phyloP scores from a whole-genome alignment of 768 basidiomycete species.

The Termitomyces sp. region DNA sequence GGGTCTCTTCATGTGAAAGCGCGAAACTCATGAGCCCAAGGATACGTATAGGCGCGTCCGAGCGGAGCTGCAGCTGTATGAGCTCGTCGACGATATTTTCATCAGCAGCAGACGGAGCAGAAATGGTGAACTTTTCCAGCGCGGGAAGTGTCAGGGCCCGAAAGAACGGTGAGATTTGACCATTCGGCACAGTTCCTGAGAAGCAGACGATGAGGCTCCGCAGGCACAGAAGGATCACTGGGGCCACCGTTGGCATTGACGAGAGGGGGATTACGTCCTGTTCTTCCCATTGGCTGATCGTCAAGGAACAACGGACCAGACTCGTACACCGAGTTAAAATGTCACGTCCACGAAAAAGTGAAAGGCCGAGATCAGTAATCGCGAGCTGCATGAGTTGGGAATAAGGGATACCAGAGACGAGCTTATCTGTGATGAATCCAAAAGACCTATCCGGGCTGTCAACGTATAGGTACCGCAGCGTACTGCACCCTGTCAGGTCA shows the following conservation, averaged over 20 bases:
- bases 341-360: neutral
- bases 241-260: neutral
- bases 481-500: neutral
- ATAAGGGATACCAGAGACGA: neutral
- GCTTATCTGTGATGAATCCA: neutral
- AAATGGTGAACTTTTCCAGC: neutral
- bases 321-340: neutral
- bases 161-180: neutral
- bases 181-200: neutral
- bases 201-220: neutral
- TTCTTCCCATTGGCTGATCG: neutral
- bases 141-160: neutral
- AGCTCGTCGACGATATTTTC: neutral
- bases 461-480: neutral
- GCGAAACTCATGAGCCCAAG: neutral
- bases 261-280: neutral
- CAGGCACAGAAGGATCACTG: neutral
- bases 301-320: neutral
- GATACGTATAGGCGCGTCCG: neutral
- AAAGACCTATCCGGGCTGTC: neutral
- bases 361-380: neutral
- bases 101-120: neutral
- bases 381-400: neutral
- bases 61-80: neutral
- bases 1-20: neutral